These are phyloP conservation scores for Pezicula carpinea DNA, from an alignment of 2,329 filamentous ascomycete genomes.

Conservation along the genomic window DNA sequence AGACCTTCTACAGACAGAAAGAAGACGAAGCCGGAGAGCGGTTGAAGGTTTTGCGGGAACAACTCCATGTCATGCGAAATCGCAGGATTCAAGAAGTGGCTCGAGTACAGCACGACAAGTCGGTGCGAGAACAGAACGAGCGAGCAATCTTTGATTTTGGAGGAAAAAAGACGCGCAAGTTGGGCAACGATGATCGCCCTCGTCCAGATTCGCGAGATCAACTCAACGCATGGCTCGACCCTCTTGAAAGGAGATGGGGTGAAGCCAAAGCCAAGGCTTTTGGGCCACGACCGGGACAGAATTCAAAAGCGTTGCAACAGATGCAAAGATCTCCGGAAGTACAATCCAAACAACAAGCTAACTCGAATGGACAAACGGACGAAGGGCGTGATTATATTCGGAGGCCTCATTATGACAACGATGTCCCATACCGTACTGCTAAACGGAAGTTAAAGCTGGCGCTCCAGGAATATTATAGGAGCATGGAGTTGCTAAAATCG, in stretches of 20 bases:
- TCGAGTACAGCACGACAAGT: conserved; percentile 17
- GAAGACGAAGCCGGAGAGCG: conserved; percentile 79
- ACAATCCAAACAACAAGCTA: conserved; percentile 36
- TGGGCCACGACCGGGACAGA: conserved; percentile 46
- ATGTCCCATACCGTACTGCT: conserved; percentile 78
- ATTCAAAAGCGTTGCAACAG: conserved; percentile 49
- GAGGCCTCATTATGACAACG: conserved; percentile 41
- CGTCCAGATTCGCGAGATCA: conserved; percentile 18
- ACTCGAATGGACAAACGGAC: conserved; percentile 11
- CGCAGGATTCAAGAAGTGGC: conserved; percentile 68
- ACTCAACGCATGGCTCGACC: conserved; percentile 42
- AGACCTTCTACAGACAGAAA: conserved; percentile 82
- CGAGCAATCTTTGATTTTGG: conserved; percentile 10
- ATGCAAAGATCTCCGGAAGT: conserved; percentile 36
- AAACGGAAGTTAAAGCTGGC: conserved; percentile 88
- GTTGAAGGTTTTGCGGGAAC: conserved; percentile 66
- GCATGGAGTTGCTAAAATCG: conserved; percentile 82
- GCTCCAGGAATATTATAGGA: conserved; percentile 85
- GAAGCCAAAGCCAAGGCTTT: conserved; percentile 43
- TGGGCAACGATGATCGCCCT: conserved; percentile 6
- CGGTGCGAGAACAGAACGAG: conserved; percentile 17
- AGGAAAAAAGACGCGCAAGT: conserved; percentile 5
- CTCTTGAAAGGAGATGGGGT: conserved; percentile 36
- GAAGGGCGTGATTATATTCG: conserved; percentile 41
- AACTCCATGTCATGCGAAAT: conserved; percentile 91